Evolutionary conservation across 169 alveolate species (phyloP).

Genomic region (Eimeria sp.): DNA sequence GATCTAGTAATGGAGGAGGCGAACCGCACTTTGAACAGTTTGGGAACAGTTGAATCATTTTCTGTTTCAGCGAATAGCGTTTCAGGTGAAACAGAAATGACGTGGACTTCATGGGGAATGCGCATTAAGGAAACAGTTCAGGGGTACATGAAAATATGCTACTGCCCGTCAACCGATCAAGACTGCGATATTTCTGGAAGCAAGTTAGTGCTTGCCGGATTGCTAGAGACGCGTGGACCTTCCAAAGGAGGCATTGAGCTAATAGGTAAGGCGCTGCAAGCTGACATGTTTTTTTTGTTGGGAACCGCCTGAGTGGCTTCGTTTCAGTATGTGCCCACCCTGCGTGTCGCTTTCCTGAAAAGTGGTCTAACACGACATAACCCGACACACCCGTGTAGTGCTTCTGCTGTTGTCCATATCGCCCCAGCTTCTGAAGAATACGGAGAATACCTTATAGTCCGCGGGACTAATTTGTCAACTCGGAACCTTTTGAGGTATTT

Average conservation of each 20-base stretch:
- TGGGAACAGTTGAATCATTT: conserved; percentile 43
- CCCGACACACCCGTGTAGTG: background rate
- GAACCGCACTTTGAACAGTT: conserved; percentile 26
- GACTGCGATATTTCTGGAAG: conserved; percentile 49
- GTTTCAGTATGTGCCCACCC: too few relatives aligned
- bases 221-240: conserved; percentile 62
- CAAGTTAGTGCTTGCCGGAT: conserved; percentile 54
- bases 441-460: conserved; percentile 68
- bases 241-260: conserved; percentile 51
- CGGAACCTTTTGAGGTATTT: conserved; percentile 56
- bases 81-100: background rate
- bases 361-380: background rate
- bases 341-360: background rate
- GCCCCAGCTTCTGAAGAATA: conserved; percentile 48
- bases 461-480: conserved; percentile 59
- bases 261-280: conserved; percentile 16
- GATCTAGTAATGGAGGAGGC: conserved; percentile 3
- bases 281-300: background rate
- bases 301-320: background rate
- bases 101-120: conserved; percentile 77
- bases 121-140: conserved; percentile 21
- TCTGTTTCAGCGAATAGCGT: background rate
- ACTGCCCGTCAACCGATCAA: conserved; percentile 53
- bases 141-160: conserved; percentile 66
- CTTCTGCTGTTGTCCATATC: background rate